These are phyloP conservation scores for Stramenopiles sp. DNA, from an alignment of 352 stramenopile genomes.

Conservation along the genomic window DNA sequence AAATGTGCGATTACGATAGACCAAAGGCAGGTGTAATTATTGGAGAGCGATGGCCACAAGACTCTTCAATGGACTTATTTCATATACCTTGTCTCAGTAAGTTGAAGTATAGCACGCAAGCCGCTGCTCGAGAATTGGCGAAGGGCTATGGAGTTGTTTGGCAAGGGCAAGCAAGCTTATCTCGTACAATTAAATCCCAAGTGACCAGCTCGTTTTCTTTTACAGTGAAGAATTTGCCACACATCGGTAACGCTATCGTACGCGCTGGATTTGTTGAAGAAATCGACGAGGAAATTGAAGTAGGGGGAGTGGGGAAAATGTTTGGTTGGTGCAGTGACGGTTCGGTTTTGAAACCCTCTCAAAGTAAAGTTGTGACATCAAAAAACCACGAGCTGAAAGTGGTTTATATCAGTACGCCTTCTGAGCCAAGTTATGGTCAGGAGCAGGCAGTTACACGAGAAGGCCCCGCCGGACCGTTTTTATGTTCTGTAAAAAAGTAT, in stretches of 20 bases:
- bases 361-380: not conserved
- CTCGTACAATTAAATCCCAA: not conserved
- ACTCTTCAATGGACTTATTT: not conserved
- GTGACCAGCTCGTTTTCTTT: not conserved
- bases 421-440: not conserved
- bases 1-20: slow-evolving; percentile 13
- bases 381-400: not conserved
- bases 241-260: not conserved
- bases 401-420: not conserved
- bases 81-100: not conserved
- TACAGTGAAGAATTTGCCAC: not conserved
- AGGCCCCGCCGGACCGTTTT: not conserved
- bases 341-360: not conserved
- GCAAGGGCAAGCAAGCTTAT: slow-evolving; percentile 1
- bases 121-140: not conserved
- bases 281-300: not conserved
- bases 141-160: slow-evolving; percentile 7
- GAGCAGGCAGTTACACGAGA: not conserved
- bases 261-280: not conserved
- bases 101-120: not conserved
- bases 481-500: slow-evolving; percentile 10
- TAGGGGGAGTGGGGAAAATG: not conserved
- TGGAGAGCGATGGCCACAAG: not conserved
- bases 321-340: slow-evolving; percentile 3
- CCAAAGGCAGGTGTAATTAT: not conserved